Conservation (phyloP, 305 asterid genomes). For the Solanum hybrid region DNA sequence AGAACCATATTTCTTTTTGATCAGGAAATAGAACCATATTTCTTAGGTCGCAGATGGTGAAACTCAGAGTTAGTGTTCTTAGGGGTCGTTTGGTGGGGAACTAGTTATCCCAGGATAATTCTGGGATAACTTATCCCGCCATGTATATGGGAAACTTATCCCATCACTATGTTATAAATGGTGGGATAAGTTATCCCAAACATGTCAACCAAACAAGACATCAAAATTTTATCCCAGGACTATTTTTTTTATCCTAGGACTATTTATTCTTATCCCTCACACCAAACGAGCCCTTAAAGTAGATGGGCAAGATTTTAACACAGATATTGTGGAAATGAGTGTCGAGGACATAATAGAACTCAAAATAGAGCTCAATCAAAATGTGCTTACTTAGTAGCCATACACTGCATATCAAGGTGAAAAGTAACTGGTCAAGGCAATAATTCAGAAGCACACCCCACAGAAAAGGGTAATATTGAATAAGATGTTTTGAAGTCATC, state of each 20-base stretch:
- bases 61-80: neutral
- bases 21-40: neutral
- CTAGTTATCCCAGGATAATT: too few relatives aligned
- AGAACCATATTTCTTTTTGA: neutral
- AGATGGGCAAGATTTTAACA: neutral
- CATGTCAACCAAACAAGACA: too few relatives aligned
- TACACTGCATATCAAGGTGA: neutral
- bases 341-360: neutral
- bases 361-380: neutral
- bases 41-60: neutral
- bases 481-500: neutral
- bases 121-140: too few relatives aligned
- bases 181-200: too few relatives aligned
- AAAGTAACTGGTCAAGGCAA: neutral
- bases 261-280: too few relatives aligned
- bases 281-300: neutral
- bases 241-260: too few relatives aligned
- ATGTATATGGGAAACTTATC: too few relatives aligned
- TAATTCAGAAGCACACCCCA: neutral
- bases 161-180: too few relatives aligned
- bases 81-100: too few relatives aligned
- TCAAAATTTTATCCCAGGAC: too few relatives aligned
- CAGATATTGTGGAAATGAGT: neutral
- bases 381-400: neutral
- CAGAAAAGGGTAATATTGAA: neutral